These are phyloP conservation scores for Corylus heterophylla DNA, from an alignment of 306 rosid genomes.

Conservation along the genomic window DNA sequence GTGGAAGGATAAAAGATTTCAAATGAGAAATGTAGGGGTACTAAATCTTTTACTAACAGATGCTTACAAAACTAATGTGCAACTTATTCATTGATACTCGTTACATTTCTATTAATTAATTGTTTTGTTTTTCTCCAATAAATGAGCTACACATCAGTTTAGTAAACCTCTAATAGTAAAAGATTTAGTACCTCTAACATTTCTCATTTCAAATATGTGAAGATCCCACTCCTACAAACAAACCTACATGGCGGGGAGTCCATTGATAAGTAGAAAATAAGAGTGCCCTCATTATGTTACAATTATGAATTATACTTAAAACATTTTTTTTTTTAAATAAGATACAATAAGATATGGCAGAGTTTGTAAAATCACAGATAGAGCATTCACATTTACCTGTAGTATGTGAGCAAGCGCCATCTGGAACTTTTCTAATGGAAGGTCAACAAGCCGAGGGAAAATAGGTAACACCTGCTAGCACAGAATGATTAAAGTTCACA, in stretches of 20 bases:
- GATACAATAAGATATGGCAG: background rate
- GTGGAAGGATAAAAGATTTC: background rate
- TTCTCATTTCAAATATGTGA: background rate
- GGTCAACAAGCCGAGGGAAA: conserved; percentile 87
- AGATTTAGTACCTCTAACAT: too few species aligned
- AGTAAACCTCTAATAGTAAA: too few species aligned
- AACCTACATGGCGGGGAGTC: background rate
- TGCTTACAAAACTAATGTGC: too few species aligned
- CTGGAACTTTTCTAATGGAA: conserved; percentile 94
- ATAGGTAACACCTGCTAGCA: conserved; percentile 86
- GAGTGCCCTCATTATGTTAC: background rate
- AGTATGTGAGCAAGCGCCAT: conserved; percentile 94
- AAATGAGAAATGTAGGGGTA: background rate
- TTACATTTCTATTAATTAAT: too few species aligned
- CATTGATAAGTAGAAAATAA: background rate
- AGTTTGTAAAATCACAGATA: conserved; percentile 9
- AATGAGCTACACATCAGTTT: too few species aligned
- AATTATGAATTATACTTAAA: background rate
- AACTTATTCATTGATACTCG: too few species aligned
- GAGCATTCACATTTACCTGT: conserved; percentile 64
- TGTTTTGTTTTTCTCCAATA: too few species aligned
- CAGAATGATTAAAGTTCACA: conserved; percentile 31
- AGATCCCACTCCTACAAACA: background rate
- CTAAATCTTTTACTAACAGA: too few species aligned
- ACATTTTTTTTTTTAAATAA: too few species aligned